Evolutionary conservation across 768 basidiomycete species (phyloP), one percentile per base, ranked within the genome.

Genomic region (Lactifluus volemus): DNA sequence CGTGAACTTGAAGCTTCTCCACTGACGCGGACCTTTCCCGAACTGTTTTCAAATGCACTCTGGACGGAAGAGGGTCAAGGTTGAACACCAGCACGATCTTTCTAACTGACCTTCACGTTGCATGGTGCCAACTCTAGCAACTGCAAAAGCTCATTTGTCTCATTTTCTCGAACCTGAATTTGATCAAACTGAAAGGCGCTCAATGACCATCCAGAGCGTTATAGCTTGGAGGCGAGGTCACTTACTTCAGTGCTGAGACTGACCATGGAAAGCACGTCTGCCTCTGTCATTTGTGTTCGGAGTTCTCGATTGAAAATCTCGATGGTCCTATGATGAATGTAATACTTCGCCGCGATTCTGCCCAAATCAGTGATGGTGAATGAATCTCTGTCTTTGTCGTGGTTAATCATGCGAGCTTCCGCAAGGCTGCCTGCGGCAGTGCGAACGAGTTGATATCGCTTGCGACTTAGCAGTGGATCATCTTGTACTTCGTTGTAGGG

Each of bases 271-370:
- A 99, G 79, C 34, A 92, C 82, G 72, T 98, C 94, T 2, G 95
- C 97, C 73, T 98, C 96, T 2, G 87, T 82, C 95, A 98, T 97
- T 59, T 76, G 82, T 1, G 84, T 80, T 53, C 83, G 79, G 73
- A 98, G 91, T 61, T 81, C 73, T 63, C 80, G 73, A 72, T 88
- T 90, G 78, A 96, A 98, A 6, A 89, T 82, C 71, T 92, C 91
- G 39, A 98, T 85, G 4, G 91, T 93, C 48, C 82, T 75, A 70
- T 92, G 75, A 19, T 88, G 83, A 69, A 99, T 89, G 73, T 98
- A 99, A 73, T 97, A 99, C 73, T 89, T 95, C 4, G 96, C 92
- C 0, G 97, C 94, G 67, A 98, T 95, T 65, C 93, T 78, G n/a
- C 97, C 97, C 2, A 96, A 73, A 65, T 97, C 95, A n/a, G 89